Base-by-base conservation (phyloP, 305 asterid genomes). In the Solanum aculeatissimum region DNA sequence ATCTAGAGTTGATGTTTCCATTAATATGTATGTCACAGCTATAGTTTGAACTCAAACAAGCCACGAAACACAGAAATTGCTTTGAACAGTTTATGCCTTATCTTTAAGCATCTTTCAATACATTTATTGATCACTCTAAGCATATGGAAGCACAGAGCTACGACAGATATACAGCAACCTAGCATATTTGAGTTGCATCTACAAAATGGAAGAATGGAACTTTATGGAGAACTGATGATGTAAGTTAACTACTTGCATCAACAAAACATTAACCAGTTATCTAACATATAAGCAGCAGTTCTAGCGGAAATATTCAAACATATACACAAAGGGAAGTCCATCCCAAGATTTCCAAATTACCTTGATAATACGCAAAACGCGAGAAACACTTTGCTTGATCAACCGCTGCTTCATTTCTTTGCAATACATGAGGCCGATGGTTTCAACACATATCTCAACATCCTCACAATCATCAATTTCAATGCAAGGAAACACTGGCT, bases 381-480 rank as follows among this genome's bases (percentile, higher is more conserved):
- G 97, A 7, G 97, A 78, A 85, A 97, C 97, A 38, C 92, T 94
- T 89, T 94, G 99, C 90, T 95, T 94, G 89, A 95, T 95, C 87
- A 97, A 83, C 88, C 97, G 94, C 82, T 91, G 99, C 93, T 91
- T 95, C 91, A 94, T 83, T 68, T 97, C 98, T 84, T 88, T 91
- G 88, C 98, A 89, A 80, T 97, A 97, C 98, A 97, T 95, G 27
- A 97, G 88, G 35, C 98, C 99, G 63, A 97, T 91, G 14, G 99
- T 97, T 77, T 97, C 99, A 81, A 94, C 98, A 85, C 89, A 95
- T 29, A 93, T 91, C 92, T 97, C 99, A 80, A 93, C 98, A 90
- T 97, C 99, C 88, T 95, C 98, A 60, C 98, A 95, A 88, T 92
- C 93, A 58, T 94, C 97, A 55, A 97, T 88, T 83, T 97, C 98